Conservation (phyloP, 2,329 filamentous ascomycete species). For the Neofusicoccum ribis region DNA sequence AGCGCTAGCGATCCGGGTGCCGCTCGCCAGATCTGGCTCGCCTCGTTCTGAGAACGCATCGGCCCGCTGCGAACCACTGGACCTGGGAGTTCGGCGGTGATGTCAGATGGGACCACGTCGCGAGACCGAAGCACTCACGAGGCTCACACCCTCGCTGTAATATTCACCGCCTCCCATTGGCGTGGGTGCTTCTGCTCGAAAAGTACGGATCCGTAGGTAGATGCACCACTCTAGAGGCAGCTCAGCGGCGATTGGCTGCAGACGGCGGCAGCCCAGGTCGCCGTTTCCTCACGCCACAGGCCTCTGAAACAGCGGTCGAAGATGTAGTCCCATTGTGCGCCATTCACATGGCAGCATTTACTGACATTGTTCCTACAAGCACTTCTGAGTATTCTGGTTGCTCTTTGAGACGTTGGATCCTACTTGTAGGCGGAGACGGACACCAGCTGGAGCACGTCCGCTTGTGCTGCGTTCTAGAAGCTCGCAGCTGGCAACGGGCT, state of each 20-base stretch:
- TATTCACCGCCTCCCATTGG: not conserved
- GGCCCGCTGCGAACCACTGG: conserved; percentile 13
- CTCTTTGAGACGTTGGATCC: no score
- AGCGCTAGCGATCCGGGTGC: not conserved
- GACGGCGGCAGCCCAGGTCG: no score
- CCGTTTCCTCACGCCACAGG: not conserved
- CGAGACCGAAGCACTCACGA: not conserved
- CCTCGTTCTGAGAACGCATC: conserved; percentile 6
- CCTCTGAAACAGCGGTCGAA: not conserved
- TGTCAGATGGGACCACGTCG: not conserved
- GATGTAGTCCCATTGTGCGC: no score
- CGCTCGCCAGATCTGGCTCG: not conserved
- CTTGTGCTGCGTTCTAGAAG: not conserved
- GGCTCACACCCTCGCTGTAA: not conserved
- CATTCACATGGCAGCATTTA: no score
- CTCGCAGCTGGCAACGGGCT: not conserved
- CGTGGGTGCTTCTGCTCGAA: not conserved
- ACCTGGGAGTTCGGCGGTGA: not conserved
- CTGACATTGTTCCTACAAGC: no score
- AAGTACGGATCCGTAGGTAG: no score
- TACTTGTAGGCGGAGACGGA: no score
- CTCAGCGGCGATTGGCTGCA: not conserved
- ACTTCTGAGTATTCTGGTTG: no score
- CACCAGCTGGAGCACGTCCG: no score
- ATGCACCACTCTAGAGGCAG: not conserved